Evolutionary conservation across 352 stramenopile genomes (phyloP).

Genomic region (Pythium coloratum): DNA sequence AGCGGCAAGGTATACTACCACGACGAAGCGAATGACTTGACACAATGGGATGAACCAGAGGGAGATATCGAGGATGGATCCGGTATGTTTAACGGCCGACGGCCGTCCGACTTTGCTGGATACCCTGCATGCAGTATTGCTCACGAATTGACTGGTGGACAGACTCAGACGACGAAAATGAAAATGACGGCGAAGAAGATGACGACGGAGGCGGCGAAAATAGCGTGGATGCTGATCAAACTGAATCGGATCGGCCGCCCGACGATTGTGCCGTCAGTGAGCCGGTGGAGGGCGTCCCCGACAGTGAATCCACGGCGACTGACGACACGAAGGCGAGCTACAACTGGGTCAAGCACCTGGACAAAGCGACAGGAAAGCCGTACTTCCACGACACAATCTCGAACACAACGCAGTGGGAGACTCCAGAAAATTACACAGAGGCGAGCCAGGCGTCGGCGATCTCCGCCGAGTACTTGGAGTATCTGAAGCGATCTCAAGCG

Average conservation of each 20-base stretch:
- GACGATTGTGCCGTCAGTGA: neutral
- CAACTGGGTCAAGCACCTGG: conserved; percentile 77
- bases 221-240: neutral
- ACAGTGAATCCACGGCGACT: neutral
- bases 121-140: neutral
- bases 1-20: conserved; percentile 68
- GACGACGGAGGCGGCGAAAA: conserved; percentile 23
- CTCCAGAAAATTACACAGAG: conserved; percentile 51
- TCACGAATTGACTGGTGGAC: neutral
- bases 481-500: conserved; percentile 53
- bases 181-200: conserved; percentile 19
- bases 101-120: neutral
- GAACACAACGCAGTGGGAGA: conserved; percentile 70
- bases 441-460: conserved; percentile 21
- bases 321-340: neutral
- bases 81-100: conserved; percentile 13
- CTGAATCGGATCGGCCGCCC: neutral
- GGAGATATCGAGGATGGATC: conserved; percentile 32
- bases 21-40: conserved; percentile 67
- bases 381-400: conserved; percentile 75
- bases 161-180: neutral
- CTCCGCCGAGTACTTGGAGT: conserved; percentile 64
- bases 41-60: conserved; percentile 74
- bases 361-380: conserved; percentile 58
- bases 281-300: neutral